Conservation (phyloP, 2,329 filamentous ascomycete species). For the Fusarium papillatum region DNA sequence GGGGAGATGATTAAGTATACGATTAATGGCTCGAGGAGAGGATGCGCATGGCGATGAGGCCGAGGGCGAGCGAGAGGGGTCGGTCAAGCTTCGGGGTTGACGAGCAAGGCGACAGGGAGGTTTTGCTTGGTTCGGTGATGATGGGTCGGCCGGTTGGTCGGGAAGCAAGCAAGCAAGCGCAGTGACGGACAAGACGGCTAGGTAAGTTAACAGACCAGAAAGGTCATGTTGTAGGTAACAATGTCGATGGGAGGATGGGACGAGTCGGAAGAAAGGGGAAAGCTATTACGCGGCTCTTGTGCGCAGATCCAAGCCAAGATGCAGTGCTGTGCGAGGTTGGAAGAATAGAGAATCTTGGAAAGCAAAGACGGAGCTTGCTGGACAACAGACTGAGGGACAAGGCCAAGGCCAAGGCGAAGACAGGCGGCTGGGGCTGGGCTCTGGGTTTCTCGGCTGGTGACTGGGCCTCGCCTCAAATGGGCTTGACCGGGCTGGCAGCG, state of each 20-base stretch:
- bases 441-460: not conserved
- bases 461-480: conserved; percentile 1
- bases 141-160: conserved; percentile 3
- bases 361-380: conserved; percentile 4
- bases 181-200: not conserved
- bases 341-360: conserved; percentile 14
- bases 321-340: conserved; percentile 16
- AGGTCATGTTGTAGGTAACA: conserved; percentile 11
- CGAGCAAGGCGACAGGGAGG: conserved; percentile 19
- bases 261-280: conserved; percentile 24
- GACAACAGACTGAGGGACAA: conserved; percentile 27
- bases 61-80: conserved; percentile 30
- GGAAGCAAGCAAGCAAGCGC: conserved; percentile 2
- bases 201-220: not conserved
- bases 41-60: conserved; percentile 29
- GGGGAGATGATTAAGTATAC: conserved; percentile 22
- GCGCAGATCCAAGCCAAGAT: conserved; percentile 15
- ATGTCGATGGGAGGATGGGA: conserved; percentile 22
- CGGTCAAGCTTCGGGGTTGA: conserved; percentile 33
- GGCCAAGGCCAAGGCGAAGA: conserved; percentile 6
- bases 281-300: conserved; percentile 6
- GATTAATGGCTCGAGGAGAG: conserved; percentile 30
- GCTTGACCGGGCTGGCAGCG: conserved; percentile 7
- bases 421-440: conserved; percentile 27
- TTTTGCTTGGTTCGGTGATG: conserved; percentile 17